Base-by-base conservation (phyloP, 768 basidiomycete genomes). In the Rhodosporidiobolus sp. region DNA sequence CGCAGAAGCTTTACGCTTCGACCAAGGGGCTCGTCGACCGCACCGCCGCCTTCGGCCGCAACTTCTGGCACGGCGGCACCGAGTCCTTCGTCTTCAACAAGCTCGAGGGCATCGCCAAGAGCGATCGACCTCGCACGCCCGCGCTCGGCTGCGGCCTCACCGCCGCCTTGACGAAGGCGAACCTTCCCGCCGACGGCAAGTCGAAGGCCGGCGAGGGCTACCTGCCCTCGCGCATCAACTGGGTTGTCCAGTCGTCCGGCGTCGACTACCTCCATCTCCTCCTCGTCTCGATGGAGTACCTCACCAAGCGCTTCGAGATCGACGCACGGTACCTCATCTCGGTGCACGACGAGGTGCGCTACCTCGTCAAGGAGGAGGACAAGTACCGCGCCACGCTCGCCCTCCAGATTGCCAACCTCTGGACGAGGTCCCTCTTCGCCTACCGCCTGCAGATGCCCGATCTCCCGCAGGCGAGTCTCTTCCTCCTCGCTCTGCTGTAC, bases 31-130 rank as follows among this genome's bases (percentile, higher is more conserved):
- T 76, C 55, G 75, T 69, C 48, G 91, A 91, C 72, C 92, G 90
- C 1, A 86, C 88, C 26, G 80, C 82, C 4, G 88, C 89, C 32
- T 92, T 93, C 80, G 86, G 85, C 17, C 85, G 90, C 79, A 88
- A 90, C 82, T 94, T 96, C 78, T 99, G 95, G 96, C 92, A 89
- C 79, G 95, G 95, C 16, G 95, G 95, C 1, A 91, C 93, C 26
- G 95, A 98, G 83, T 92, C 90, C 76, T 95, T 88, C 78, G 87
- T 99, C 24, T 99, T 99, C 86, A 99, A 99, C 85, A 96, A 94
- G 79, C 85, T 99, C 35, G 96, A 98, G 82, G 88, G 91, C 80
- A 94, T 99, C 72, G 95, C 95, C 2, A 83, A 90, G 24, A 92
- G 90, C 10, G 89, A 91, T 69, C 84, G 85, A 50, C 96, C 94